These are phyloP conservation scores for Pelargonium myrrhifolium DNA, from an alignment of 441 rosid genomes.

Conservation along the genomic window DNA sequence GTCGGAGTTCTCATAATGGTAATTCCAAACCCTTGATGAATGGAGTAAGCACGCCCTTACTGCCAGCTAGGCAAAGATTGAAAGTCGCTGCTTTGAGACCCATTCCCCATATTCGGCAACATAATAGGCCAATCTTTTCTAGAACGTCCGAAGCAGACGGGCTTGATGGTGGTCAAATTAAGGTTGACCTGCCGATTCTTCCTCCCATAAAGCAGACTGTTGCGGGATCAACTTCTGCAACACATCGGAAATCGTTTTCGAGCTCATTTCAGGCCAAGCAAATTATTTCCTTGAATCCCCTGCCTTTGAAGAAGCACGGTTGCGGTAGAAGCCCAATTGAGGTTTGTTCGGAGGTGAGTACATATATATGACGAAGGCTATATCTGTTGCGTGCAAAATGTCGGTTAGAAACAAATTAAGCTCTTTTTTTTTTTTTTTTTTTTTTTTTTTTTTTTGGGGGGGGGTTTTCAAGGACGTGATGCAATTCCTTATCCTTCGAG, in stretches of 20 bases:
- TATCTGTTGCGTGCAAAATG: no score
- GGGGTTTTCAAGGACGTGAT: slow-evolving; percentile 67
- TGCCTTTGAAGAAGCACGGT: slow-evolving; percentile 1
- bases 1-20: background rate
- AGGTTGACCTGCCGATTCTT: background rate
- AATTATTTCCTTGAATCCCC: background rate
- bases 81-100: background rate
- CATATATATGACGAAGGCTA: no score
- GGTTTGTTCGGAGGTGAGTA: background rate
- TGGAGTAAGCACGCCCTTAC: background rate
- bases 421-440: background rate
- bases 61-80: background rate
- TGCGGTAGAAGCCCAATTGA: slow-evolving; percentile 2
- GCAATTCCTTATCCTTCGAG: slow-evolving; percentile 86
- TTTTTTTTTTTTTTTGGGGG: no score
- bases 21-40: background rate
- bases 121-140: background rate
- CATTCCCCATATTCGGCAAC: slow-evolving; percentile 4
- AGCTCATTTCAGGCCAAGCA: slow-evolving; percentile 2
- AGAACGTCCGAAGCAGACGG: background rate
- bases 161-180: slow-evolving; percentile 1
- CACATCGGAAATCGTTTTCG: background rate
- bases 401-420: no score
- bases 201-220: background rate
- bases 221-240: background rate